phyloP scores from a whole-genome alignment of 768 basidiomycete species.

The Termitomyces sp. region DNA sequence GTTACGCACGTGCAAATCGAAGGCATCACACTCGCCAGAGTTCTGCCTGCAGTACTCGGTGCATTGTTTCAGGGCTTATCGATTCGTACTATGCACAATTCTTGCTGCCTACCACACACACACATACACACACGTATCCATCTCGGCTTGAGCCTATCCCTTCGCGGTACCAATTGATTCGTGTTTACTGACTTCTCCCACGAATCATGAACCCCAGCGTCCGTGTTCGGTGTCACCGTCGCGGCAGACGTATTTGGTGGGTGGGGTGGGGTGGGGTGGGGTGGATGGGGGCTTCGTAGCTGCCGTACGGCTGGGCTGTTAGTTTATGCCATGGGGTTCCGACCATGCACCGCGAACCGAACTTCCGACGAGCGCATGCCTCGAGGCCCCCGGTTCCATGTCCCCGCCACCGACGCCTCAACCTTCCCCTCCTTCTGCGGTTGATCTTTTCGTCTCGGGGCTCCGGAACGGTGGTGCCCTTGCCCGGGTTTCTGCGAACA shows the following conservation, averaged over 20 bases:
- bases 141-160: not conserved
- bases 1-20: not conserved
- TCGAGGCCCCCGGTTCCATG: not conserved
- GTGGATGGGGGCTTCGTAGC: not conserved
- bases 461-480: not conserved
- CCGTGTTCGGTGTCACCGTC: not conserved
- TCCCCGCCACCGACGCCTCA: not conserved
- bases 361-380: not conserved
- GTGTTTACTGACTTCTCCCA: not conserved
- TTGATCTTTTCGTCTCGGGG: not conserved
- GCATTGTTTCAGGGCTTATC: not conserved
- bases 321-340: not conserved
- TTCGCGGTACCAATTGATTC: not conserved
- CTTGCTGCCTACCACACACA: not conserved
- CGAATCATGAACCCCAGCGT: not conserved
- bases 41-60: not conserved
- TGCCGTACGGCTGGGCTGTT: not conserved
- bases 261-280: too few species aligned
- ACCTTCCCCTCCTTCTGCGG: too few species aligned
- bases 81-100: not conserved
- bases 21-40: not conserved
- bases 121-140: not conserved
- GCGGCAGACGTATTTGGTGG: not conserved
- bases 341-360: not conserved
- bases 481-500: not conserved